A percentile compares a stretch with the other conserved stretches of the same genome.
Evolutionary conservation across 2,329 filamentous ascomycete genomes (phyloP).

Genomic region (Chaetomium sp.): DNA sequence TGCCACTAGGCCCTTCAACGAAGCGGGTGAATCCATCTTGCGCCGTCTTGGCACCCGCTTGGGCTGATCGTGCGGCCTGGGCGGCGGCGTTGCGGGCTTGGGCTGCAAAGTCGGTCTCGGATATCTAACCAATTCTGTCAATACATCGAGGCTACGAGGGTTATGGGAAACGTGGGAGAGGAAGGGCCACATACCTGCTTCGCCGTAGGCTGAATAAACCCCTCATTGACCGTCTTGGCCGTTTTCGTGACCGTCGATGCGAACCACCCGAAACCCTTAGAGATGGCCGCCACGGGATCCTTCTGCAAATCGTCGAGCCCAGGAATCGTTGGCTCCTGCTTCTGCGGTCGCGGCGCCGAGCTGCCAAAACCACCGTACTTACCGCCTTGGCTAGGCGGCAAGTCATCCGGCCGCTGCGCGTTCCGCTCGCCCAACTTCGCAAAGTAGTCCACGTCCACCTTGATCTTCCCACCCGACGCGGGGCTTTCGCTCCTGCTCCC

Average conservation of each 20-base stretch:
- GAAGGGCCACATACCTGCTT: slow-evolving; percentile 66
- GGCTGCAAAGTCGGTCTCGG: slow-evolving; percentile 75
- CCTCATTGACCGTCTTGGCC: slow-evolving; percentile 87
- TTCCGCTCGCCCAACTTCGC: slow-evolving; percentile 82
- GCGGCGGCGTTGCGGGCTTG: slow-evolving; percentile 64
- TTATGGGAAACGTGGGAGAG: neutral
- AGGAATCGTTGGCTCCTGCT: slow-evolving; percentile 52
- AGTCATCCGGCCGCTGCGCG: slow-evolving; percentile 67
- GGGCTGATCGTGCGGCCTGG: slow-evolving; percentile 66
- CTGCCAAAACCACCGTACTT: slow-evolving; percentile 93
- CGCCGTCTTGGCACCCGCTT: slow-evolving; percentile 60
- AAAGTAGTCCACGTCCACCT: slow-evolving; percentile 86
- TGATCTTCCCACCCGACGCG: slow-evolving; percentile 52
- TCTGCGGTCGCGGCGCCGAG: slow-evolving; percentile 59
- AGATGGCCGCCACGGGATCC: slow-evolving; percentile 84
- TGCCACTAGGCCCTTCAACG: slow-evolving; percentile 69
- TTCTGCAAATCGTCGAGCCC: slow-evolving; percentile 86
- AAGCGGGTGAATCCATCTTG: slow-evolving; percentile 82
- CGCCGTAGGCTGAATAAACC: slow-evolving; percentile 90
- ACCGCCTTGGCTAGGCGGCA: slow-evolving; percentile 87
- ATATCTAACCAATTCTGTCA: slow-evolving; percentile 57
- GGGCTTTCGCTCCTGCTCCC: slow-evolving; percentile 38
- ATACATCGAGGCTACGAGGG: neutral
- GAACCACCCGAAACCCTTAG: slow-evolving; percentile 95
- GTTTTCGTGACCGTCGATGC: slow-evolving; percentile 84